phyloP scores from a whole-genome alignment of 441 rosid species.

The Populus hybrid region DNA sequence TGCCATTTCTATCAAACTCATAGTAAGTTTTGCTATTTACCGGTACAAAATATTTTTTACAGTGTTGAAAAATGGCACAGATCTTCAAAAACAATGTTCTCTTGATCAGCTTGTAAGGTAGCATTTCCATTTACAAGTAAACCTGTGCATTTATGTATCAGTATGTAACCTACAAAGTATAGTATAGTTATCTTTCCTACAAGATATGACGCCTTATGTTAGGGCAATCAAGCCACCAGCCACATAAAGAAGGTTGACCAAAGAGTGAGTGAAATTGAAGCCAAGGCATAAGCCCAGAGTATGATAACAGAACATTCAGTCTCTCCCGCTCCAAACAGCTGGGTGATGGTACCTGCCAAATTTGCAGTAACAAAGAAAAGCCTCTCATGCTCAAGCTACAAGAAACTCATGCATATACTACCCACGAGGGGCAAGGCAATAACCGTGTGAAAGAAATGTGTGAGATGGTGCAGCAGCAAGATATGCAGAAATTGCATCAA shows the following conservation, averaged over 20 bases:
- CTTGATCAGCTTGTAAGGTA: background rate
- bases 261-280: conserved; percentile 43
- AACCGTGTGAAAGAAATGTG: background rate
- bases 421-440: background rate
- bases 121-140: background rate
- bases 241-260: conserved; percentile 58
- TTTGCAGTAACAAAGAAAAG: background rate
- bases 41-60: background rate
- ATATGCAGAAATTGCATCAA: background rate
- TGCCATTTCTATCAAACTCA: background rate
- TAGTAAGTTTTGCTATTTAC: background rate
- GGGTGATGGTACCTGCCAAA: conserved; percentile 46
- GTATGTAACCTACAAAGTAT: background rate
- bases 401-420: background rate
- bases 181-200: background rate
- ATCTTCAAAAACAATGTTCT: background rate
- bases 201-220: background rate
- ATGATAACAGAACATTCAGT: conserved; percentile 54
- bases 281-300: conserved; percentile 51
- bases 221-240: conserved; percentile 27
- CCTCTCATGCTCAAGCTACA: background rate
- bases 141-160: background rate
- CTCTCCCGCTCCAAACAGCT: conserved; percentile 52
- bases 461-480: background rate
- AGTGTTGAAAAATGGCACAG: background rate